Evolutionary conservation across 148 eudicot genomes (phyloP).

Genomic region (Cornus florida): DNA sequence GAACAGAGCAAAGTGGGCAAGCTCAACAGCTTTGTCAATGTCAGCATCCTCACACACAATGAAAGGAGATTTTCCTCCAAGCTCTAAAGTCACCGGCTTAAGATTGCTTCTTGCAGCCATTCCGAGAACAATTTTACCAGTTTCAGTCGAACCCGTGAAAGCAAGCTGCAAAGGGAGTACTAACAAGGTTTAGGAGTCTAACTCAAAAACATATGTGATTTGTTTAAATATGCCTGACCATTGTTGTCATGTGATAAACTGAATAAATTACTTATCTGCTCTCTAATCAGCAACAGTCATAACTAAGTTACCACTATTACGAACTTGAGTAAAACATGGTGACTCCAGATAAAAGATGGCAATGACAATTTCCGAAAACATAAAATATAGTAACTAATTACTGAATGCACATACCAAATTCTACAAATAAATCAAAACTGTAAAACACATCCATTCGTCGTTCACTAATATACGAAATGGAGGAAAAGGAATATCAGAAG

Average conservation of each 20-base stretch:
- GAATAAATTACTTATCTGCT: neutral
- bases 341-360: no score
- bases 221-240: neutral
- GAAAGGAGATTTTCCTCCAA: conserved; percentile 84
- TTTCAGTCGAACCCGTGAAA: conserved; percentile 73
- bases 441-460: no score
- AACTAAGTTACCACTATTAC: no score
- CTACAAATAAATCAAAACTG: no score
- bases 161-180: conserved; percentile 56
- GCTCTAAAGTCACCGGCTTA: conserved; percentile 72
- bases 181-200: neutral
- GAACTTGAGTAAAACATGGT: no score
- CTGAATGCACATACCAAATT: no score
- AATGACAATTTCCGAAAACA: no score
- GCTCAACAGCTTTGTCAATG: conserved; percentile 72
- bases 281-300: neutral
- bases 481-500: no score
- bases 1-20: conserved; percentile 71
- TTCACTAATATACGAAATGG: no score
- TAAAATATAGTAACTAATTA: no score
- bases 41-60: conserved; percentile 84
- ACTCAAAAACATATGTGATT: neutral
- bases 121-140: conserved; percentile 51
- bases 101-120: conserved; percentile 70
- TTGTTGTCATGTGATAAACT: no score